phyloP scores from a whole-genome alignment of 2,329 filamentous ascomycete species.

The Alternaria arborescens region DNA sequence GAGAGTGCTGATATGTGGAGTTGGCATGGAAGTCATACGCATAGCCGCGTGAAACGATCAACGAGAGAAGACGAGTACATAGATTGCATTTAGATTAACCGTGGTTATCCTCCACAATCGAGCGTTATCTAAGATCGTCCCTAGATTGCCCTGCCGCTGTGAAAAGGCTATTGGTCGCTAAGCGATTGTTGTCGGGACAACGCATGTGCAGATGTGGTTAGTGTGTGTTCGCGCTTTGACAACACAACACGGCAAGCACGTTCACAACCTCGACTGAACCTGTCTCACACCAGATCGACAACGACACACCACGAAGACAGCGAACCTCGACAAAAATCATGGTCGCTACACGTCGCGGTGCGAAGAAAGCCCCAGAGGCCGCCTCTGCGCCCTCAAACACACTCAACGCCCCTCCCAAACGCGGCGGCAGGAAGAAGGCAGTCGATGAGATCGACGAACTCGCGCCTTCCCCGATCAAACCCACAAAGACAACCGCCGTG shows the following conservation, averaged over 20 bases:
- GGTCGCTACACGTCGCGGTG: conserved; percentile 46
- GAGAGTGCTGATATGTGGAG: conserved; percentile 43
- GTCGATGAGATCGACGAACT: conserved; percentile 31
- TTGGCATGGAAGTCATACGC: conserved; percentile 47
- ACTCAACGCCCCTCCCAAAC: conserved; percentile 46
- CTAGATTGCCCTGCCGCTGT: background rate
- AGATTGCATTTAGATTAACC: background rate
- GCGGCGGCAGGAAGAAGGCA: conserved; percentile 40
- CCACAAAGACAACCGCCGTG: conserved; percentile 28
- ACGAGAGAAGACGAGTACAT: background rate
- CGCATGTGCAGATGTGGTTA: conserved; percentile 16
- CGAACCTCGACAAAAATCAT: conserved; percentile 33
- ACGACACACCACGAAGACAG: conserved; percentile 19
- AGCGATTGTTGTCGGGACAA: conserved; percentile 27
- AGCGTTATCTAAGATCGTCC: background rate
- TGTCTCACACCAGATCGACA: conserved; percentile 18
- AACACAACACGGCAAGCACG: conserved; percentile 33
- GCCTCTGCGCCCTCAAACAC: conserved; percentile 34
- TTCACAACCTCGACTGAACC: conserved; percentile 20
- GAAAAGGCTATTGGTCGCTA: background rate
- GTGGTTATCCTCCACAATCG: background rate
- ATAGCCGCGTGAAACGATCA: conserved; percentile 14
- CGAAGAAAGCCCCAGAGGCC: conserved; percentile 35
- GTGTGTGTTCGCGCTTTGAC: conserved; percentile 29
- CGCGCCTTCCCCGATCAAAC: conserved; percentile 28